Evolutionary conservation across 305 asterid genomes (phyloP).

Genomic region (Ilex paraguariensis): DNA sequence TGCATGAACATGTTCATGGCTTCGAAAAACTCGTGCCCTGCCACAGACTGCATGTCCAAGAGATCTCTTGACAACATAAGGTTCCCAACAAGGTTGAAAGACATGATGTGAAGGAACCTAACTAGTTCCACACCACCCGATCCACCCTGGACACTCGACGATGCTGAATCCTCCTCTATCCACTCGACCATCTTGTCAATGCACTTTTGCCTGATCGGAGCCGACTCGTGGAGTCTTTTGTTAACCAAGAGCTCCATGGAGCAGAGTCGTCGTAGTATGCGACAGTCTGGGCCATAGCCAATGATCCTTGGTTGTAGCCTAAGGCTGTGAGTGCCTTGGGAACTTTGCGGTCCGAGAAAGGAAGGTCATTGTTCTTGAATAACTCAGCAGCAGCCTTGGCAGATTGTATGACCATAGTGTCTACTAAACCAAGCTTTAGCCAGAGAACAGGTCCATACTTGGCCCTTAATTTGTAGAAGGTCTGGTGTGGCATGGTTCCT

Average conservation of each 20-base stretch:
- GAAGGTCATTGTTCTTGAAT: slow-evolving; percentile 40
- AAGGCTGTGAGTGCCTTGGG: slow-evolving; percentile 36
- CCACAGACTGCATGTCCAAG: slow-evolving; percentile 35
- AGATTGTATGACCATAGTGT: slow-evolving; percentile 35
- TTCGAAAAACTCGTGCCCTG: slow-evolving; percentile 42
- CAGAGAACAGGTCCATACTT: slow-evolving; percentile 24
- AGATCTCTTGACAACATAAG: slow-evolving; percentile 46
- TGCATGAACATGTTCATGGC: slow-evolving; percentile 41
- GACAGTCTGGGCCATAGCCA: slow-evolving; percentile 45
- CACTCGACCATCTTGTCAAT: slow-evolving; percentile 42
- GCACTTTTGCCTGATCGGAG: slow-evolving; percentile 31
- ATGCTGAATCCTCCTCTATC: slow-evolving; percentile 38
- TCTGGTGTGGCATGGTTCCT: background rate
- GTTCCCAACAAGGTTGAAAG: slow-evolving; percentile 47
- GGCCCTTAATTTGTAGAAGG: background rate
- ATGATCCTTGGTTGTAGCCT: slow-evolving; percentile 29
- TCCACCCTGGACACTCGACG: slow-evolving; percentile 25
- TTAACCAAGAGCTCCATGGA: slow-evolving; percentile 45
- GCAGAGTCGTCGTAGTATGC: slow-evolving; percentile 42
- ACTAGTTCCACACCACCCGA: slow-evolving; percentile 42
- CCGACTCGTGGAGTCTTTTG: slow-evolving; percentile 45
- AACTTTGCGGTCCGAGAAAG: slow-evolving; percentile 34
- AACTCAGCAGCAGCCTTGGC: slow-evolving; percentile 36
- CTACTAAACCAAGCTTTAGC: slow-evolving; percentile 37
- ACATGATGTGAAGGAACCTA: slow-evolving; percentile 34